phyloP scores from a whole-genome alignment of 129 eudicot genomes.

The Ambrosia trifida region DNA sequence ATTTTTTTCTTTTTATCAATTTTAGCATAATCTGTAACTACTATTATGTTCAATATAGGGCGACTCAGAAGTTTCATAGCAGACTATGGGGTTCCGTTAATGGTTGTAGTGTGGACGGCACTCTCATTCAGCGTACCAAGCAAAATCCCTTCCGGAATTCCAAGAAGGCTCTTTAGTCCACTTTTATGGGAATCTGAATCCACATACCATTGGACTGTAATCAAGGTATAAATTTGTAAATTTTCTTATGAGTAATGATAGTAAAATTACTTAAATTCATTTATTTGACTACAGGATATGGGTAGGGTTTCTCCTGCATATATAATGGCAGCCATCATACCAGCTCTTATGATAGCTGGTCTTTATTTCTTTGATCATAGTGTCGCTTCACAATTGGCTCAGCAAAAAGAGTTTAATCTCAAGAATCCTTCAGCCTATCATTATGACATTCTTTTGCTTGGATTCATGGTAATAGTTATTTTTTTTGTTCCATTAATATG shows the following conservation, averaged over 20 bases:
- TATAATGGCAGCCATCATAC: constrained; percentile 53
- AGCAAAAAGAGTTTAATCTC: constrained; percentile 60
- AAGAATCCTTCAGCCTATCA: constrained; percentile 58
- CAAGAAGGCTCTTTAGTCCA: constrained; percentile 54
- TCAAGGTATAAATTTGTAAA: constrained; percentile 30
- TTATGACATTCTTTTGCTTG: constrained; percentile 54
- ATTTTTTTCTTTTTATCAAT: not conserved
- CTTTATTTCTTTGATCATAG: constrained; percentile 63
- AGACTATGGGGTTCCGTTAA: constrained; percentile 61
- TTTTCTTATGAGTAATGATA: not conserved
- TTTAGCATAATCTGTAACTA: constrained; percentile 6
- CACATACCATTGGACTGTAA: constrained; percentile 46
- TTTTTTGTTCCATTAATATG: not conserved
- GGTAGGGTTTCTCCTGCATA: constrained; percentile 41
- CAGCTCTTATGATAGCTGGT: constrained; percentile 57
- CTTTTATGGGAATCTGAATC: constrained; percentile 48
- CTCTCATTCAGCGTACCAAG: constrained; percentile 48
- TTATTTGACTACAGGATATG: constrained; percentile 44
- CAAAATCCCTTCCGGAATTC: constrained; percentile 55
- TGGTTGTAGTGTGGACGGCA: constrained; percentile 52
- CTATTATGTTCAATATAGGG: constrained; percentile 25
- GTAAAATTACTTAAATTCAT: no score
- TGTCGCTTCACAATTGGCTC: constrained; percentile 65
- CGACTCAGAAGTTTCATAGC: constrained; percentile 40
- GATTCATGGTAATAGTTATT: constrained; percentile 45